Evolutionary conservation across 495 filamentous ascomycete genomes (phyloP).

Genomic region (Annulohypoxylon stygium): DNA sequence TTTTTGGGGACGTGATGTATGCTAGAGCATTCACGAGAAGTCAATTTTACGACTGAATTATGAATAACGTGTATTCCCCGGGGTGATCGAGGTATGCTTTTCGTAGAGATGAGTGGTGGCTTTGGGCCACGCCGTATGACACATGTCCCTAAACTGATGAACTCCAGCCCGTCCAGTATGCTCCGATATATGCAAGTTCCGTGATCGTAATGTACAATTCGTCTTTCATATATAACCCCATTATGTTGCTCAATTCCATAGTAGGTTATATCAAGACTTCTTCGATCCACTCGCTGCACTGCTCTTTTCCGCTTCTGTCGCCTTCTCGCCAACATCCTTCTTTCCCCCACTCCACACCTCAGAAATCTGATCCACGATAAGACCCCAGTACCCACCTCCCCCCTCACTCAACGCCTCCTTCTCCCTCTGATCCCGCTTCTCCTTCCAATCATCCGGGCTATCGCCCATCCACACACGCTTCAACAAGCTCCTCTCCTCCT

Average conservation of each 20-base stretch:
- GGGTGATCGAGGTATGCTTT: background rate
- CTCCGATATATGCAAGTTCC: constrained; percentile 31
- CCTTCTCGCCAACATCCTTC: constrained; percentile 39
- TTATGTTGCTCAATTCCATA: background rate
- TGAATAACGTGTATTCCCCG: background rate
- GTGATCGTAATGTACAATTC: constrained; percentile 7
- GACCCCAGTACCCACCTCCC: constrained; percentile 81
- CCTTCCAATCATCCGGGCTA: constrained; percentile 77
- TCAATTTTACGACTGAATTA: background rate
- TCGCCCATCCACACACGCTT: constrained; percentile 75
- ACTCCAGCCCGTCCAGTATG: constrained; percentile 27
- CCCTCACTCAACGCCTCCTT: constrained; percentile 75
- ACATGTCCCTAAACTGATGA: constrained; percentile 16
- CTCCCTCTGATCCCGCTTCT: constrained; percentile 76
- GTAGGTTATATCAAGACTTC: constrained; percentile 28
- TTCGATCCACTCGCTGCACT: constrained; percentile 50
- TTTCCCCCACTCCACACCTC: constrained; percentile 79
- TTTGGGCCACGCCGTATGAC: constrained; percentile 10
- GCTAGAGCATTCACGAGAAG: constrained; percentile 13
- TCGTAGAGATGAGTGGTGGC: constrained; percentile 30
- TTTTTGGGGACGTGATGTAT: background rate
- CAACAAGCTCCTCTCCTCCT: constrained; percentile 60
- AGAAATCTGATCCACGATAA: constrained; percentile 87
- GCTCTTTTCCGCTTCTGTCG: constrained; percentile 36
- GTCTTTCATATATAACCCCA: background rate